phyloP scores from a whole-genome alignment of 768 basidiomycete species.

The Boletus edulis region DNA sequence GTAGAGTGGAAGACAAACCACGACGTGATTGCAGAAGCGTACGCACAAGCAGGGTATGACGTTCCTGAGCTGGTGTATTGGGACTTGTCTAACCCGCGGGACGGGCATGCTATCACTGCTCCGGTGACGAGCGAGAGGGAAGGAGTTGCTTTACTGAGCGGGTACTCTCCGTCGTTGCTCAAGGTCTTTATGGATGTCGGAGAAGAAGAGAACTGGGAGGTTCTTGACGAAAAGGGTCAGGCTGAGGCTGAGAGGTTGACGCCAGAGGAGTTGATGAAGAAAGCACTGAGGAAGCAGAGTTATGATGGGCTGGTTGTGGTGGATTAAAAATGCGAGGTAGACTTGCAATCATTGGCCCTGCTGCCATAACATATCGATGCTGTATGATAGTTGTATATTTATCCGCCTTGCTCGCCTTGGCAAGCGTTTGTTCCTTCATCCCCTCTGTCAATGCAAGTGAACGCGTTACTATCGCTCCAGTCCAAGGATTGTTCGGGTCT shows the following conservation, averaged over 20 bases:
- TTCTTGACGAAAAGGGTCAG: slow-evolving; percentile 30
- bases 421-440: too few species aligned
- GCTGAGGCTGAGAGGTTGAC: slow-evolving; percentile 34
- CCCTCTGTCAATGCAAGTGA: too few species aligned
- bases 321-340: slow-evolving; percentile 5
- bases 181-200: slow-evolving; percentile 68
- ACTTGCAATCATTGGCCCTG: too few species aligned
- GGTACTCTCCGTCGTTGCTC: slow-evolving; percentile 66
- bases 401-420: too few species aligned
- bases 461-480: too few species aligned
- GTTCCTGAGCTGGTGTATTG: slow-evolving; percentile 74
- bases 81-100: slow-evolving; percentile 43
- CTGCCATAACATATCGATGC: too few species aligned
- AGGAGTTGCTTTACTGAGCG: slow-evolving; percentile 69
- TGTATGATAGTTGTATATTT: too few species aligned
- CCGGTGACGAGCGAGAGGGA: slow-evolving; percentile 52
- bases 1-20: slow-evolving; percentile 61
- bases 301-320: slow-evolving; percentile 45
- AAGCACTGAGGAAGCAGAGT: slow-evolving; percentile 45
- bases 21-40: slow-evolving; percentile 52
- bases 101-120: slow-evolving; percentile 27
- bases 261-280: slow-evolving; percentile 46
- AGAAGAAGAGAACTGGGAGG: slow-evolving; percentile 37
- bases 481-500: too few species aligned
- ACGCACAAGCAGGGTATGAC: slow-evolving; percentile 61